Evolutionary conservation across 202 grass and related monocot genomes (phyloP).

Genomic region (Bolboschoenoplectus hybrid): DNA sequence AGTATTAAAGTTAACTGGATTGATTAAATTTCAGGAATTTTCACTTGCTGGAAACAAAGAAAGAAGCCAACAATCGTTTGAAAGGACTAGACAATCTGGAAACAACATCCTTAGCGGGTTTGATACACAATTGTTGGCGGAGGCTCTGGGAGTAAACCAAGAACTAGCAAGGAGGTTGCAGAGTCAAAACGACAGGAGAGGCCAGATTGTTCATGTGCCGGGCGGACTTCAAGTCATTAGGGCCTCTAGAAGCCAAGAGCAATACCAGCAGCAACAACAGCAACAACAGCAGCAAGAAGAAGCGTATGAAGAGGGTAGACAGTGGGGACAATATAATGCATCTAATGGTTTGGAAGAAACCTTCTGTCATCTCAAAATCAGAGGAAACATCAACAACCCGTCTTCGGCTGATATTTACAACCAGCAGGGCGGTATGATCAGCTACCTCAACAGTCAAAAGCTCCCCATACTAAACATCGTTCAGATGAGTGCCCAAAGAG

Average conservation of each 20-base stretch:
- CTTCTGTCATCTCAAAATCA: conserved; percentile 43
- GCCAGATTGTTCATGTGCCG: conserved; percentile 28
- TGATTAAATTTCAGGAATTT: conserved; percentile 30
- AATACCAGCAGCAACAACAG: not conserved
- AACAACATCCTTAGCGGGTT: conserved; percentile 42
- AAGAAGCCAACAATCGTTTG: not conserved
- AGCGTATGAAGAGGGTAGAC: not conserved
- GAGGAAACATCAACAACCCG: conserved; percentile 44
- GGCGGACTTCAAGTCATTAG: conserved; percentile 29
- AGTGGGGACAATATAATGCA: not conserved
- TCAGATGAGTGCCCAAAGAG: conserved; percentile 42
- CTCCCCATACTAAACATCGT: conserved; percentile 45
- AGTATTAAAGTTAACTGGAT: not conserved
- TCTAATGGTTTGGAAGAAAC: conserved; percentile 53
- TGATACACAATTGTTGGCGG: conserved; percentile 33
- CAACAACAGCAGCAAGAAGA: not conserved
- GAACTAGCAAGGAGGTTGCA: conserved; percentile 36
- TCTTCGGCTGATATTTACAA: conserved; percentile 42
- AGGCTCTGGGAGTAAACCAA: conserved; percentile 37
- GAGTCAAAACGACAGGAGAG: conserved; percentile 32
- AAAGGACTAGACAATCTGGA: not conserved
- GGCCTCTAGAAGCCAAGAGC: conserved; percentile 24
- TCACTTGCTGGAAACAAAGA: conserved; percentile 27
- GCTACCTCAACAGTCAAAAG: conserved; percentile 43
- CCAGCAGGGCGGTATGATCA: conserved; percentile 35